phyloP scores from a whole-genome alignment of 176 grass and related monocot species.

The Zizania latifolia region DNA sequence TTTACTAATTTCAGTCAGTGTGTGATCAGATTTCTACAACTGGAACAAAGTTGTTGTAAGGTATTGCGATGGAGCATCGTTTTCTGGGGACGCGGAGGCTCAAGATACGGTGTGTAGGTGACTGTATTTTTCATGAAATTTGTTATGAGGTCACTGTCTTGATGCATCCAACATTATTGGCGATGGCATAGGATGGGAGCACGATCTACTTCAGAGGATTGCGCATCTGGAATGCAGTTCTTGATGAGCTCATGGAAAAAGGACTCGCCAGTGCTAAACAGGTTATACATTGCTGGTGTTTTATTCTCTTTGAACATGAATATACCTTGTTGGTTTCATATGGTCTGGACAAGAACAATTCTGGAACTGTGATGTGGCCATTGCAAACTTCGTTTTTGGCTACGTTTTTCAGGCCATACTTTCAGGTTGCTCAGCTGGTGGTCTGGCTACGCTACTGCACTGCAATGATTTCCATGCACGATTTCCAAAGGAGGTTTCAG shows the following conservation, averaged over 20 bases:
- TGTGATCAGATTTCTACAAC: constrained; percentile 55
- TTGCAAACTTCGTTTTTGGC: not conserved
- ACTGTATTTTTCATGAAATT: too few relatives aligned
- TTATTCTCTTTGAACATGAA: not conserved
- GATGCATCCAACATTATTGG: not conserved
- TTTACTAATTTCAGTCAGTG: not conserved
- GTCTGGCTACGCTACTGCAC: constrained; percentile 58
- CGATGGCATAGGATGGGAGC: constrained; percentile 45
- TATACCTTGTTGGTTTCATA: not conserved
- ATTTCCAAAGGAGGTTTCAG: constrained; percentile 30
- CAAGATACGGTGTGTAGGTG: constrained; percentile 40
- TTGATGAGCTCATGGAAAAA: constrained; percentile 55
- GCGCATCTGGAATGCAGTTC: constrained; percentile 56
- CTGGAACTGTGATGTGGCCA: not conserved
- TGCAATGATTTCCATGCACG: constrained; percentile 57
- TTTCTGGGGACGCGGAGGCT: constrained; percentile 58
- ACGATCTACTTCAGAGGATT: constrained; percentile 54
- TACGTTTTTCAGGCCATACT: constrained; percentile 55
- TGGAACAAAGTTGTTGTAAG: constrained; percentile 81
- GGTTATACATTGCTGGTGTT: constrained; percentile 22
- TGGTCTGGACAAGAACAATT: not conserved
- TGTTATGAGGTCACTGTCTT: not conserved
- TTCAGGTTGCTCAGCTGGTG: constrained; percentile 82
- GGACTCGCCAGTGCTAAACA: constrained; percentile 56
- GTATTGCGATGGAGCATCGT: constrained; percentile 78